Evolutionary conservation across 441 rosid species (phyloP).

Genomic region (Capsella rubella): DNA sequence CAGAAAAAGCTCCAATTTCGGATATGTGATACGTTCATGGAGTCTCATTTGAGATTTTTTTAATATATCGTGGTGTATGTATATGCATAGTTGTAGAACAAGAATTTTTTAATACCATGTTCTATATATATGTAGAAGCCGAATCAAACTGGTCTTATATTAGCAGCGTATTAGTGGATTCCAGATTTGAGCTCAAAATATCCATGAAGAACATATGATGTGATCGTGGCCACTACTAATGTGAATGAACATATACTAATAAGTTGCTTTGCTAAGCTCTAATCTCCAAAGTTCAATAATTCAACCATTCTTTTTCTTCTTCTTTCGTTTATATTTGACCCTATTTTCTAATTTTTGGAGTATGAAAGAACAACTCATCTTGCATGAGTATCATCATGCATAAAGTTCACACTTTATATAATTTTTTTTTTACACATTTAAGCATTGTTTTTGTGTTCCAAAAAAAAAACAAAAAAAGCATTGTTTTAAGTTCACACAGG

Average conservation of each 20-base stretch:
- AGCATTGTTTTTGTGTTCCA: neutral
- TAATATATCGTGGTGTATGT: neutral
- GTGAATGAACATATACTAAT: neutral
- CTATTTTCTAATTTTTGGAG: conserved; percentile 16
- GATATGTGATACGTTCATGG: neutral
- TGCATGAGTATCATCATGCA: conserved; percentile 13
- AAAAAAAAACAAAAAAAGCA: neutral
- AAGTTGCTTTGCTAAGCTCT: neutral
- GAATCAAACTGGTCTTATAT: conserved; percentile 19
- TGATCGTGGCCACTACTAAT: conserved; percentile 30
- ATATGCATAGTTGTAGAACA: neutral
- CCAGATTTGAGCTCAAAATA: conserved; percentile 17
- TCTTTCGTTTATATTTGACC: neutral
- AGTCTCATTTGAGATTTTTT: neutral
- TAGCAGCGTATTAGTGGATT: conserved; percentile 19
- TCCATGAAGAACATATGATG: conserved; percentile 8
- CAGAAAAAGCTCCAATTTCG: neutral
- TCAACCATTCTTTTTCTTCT: neutral
- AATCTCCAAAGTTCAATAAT: conserved; percentile 24
- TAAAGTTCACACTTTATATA: neutral
- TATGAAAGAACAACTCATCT: conserved; percentile 21
- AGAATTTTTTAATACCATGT: conserved; percentile 13
- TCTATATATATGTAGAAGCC: neutral
- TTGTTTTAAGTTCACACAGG: neutral
- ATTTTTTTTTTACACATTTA: neutral